Conservation (phyloP, 768 basidiomycete genomes). For the Amanita thiersii region DNA sequence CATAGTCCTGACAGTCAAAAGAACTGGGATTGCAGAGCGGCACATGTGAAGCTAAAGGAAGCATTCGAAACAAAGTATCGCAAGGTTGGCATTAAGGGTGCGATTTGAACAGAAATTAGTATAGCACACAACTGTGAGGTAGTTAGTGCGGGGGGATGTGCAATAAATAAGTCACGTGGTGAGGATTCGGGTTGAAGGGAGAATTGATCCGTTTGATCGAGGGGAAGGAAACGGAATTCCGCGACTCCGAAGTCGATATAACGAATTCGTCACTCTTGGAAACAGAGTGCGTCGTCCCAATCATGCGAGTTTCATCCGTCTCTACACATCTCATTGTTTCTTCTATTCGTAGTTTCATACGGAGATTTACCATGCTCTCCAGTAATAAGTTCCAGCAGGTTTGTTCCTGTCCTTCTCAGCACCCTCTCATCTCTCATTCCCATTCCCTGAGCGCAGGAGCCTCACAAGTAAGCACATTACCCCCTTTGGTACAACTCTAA, state of each 20-base stretch:
- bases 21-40: conserved; percentile 64
- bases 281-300: too few species aligned
- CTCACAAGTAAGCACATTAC: conserved; percentile 26
- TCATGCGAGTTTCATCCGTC: conserved; percentile 12
- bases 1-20: conserved; percentile 54
- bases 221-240: conserved; percentile 10
- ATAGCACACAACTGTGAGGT: too few species aligned
- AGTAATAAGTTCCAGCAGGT: conserved; percentile 12
- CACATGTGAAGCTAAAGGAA: conserved; percentile 45
- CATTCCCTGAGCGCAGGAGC: conserved; percentile 15
- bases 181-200: neutral
- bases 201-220: neutral
- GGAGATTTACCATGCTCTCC: conserved; percentile 13
- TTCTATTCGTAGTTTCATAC: conserved; percentile 9
- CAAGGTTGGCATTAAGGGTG: conserved; percentile 87
- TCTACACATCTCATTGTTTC: conserved; percentile 10
- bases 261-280: too few species aligned
- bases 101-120: conserved; percentile 72
- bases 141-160: neutral
- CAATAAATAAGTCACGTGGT: neutral
- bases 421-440: neutral
- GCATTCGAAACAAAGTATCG: conserved; percentile 76
- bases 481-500: neutral
- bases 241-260: neutral
- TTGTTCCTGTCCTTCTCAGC: neutral